Base-by-base conservation (phyloP, 2,329 filamentous ascomycete genomes). In the Penicillium hesseltinei region DNA sequence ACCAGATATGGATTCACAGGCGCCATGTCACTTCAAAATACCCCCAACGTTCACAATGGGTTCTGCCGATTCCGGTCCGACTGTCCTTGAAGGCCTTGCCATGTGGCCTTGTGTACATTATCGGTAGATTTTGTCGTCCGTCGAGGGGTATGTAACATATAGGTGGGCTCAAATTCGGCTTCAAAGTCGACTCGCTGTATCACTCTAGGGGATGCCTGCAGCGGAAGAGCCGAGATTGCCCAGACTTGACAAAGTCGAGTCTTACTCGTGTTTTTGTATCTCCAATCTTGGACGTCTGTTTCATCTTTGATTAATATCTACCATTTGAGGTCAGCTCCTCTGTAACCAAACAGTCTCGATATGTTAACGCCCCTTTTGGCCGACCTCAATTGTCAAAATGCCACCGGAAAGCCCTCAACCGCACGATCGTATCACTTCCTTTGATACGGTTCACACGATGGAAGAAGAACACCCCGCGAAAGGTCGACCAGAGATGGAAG, bases 401-500 rank as follows among this genome's bases (percentile, higher is more conserved):
- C 8, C n/a, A 15, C 19, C 19, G 7, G 31, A 46, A 19, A 38
- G 7, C 4, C 2, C 19, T 0, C 19, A 23, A 3, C 3, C 15
- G n/a, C 31, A 43, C 1, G 17, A 38, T 19, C 19, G 2, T 2
- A 31, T n/a, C 17, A 10, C 23, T 6, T 35, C 38, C 13, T 44
- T 29, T n/a, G 25, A 40, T 8, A 27, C 7, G 7, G 42, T 42
- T 19, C 44, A 52, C 10, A 50, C 29, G 5, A 49, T 62, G 39
- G 61, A 64, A 19, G 51, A 46, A 9, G 51, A 46, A 10, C 31
- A 45, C 2, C 40, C 47, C 4, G 35, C 43, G 10, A 54, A 53
- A 21, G 23, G 46, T 23, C 19, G 39, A 3, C 54, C 35, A 1
- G 46, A 60, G 11, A 23, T 46, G 33, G 57, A 56, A 8, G 62